Base-by-base conservation (phyloP, 345 rosid genomes). In the Corchorus olitorius region DNA sequence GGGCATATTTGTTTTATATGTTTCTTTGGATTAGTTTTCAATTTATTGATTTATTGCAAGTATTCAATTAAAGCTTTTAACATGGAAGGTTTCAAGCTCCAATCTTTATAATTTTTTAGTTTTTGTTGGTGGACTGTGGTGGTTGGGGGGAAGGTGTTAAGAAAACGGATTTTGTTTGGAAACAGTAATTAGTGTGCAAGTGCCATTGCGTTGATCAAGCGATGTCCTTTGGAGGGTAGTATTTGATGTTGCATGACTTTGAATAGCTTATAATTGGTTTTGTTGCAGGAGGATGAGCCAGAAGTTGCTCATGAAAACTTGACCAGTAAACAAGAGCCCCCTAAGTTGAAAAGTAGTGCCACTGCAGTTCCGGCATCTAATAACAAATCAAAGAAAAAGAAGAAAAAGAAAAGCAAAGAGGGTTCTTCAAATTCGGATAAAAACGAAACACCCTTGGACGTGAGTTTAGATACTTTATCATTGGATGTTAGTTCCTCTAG, bases 351-450 rank as follows among this genome's bases (percentile, higher is more conserved):
- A 74, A 77, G 79, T 74, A 52, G 70, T 53, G 8, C 2, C 45
- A 76, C 63, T 77, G 77, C 15, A 73, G 82, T 72, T 74, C 20
- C 82, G 39, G 55, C 83, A 19, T 81, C 86, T 61, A 88, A 80
- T 68, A 74, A 72, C 35, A 94, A 88, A 84, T 81, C 90, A 33
- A 94, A 88, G 94, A 94, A 92, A 64, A 92, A 94, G 90, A 94
- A 92, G 58, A 92, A 91, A 86, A 94, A 91, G 89, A 92, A 83
- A 78, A 66, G 66, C 79, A 94, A 89, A 81, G 88, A 86, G 76
- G 84, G 67, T 68, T 9, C 84, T 77, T 62, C 84, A 58, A 80
- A 45, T 77, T 49, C 79, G 5, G 72, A 73, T 50, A 85, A 86
- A 73, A 54, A 50, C 74, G 87, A 85, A 27, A 72, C 53, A 45